Conservation (phyloP, 2,329 filamentous ascomycete species). For the Rhinocladiella mackenziei region DNA sequence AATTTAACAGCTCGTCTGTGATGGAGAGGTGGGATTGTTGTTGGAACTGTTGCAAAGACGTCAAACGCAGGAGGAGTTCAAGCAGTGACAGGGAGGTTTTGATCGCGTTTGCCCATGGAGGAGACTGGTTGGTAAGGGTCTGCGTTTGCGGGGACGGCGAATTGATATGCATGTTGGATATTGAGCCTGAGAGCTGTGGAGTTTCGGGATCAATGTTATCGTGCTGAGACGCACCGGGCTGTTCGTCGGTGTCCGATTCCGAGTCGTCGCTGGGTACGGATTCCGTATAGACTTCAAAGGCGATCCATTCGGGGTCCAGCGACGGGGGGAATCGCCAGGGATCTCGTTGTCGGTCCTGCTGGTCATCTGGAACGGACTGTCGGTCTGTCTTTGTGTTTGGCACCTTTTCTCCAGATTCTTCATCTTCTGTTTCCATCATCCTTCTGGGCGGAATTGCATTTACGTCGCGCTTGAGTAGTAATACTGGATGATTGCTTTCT, state of each 20-base stretch:
- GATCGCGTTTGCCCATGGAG: slow-evolving; percentile 47
- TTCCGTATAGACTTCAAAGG: slow-evolving; percentile 77
- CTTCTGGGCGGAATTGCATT: slow-evolving; percentile 59
- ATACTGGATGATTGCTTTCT: slow-evolving; percentile 67
- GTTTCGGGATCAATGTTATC: slow-evolving; percentile 28
- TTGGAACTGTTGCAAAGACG: slow-evolving; percentile 85
- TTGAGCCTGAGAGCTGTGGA: slow-evolving; percentile 38
- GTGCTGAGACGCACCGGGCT: slow-evolving; percentile 4
- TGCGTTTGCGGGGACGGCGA: slow-evolving; percentile 22
- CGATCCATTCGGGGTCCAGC: slow-evolving; percentile 85
- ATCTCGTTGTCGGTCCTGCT: slow-evolving; percentile 32
- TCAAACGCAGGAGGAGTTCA: slow-evolving; percentile 81
- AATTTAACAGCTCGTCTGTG: slow-evolving; percentile 80
- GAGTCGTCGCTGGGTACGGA: slow-evolving; percentile 32
- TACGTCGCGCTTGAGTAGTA: slow-evolving; percentile 69
- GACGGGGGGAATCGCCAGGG: slow-evolving; percentile 65
- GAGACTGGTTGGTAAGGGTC: slow-evolving; percentile 20
- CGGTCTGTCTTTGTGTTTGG: slow-evolving; percentile 26
- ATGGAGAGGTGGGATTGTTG: slow-evolving; percentile 86
- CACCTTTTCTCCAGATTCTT: slow-evolving; percentile 31
- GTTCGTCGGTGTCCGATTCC: slow-evolving; percentile 25
- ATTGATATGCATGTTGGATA: slow-evolving; percentile 48
- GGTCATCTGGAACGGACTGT: slow-evolving; percentile 17
- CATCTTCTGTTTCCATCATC: slow-evolving; percentile 49
- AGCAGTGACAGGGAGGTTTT: slow-evolving; percentile 72